Conservation (phyloP, 1,284 basidiomycete genomes). For the Rugosomyces carneus region DNA sequence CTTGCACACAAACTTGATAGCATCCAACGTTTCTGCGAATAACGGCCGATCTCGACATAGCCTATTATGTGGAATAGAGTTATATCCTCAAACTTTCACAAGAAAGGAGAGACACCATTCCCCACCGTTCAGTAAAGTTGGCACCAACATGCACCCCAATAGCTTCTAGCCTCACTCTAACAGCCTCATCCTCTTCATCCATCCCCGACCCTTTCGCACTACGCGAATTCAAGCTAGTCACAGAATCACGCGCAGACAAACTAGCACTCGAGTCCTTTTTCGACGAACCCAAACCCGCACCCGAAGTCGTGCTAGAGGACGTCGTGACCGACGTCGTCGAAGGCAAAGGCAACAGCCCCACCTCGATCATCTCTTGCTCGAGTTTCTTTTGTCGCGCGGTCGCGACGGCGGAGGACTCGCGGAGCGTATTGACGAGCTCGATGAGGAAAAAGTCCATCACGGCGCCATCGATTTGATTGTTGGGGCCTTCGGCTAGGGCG, state of each 20-base stretch:
- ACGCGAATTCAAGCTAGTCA: slow-evolving; percentile 39
- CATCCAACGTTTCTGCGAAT: slow-evolving; percentile 81
- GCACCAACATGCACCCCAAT: slow-evolving; percentile 87
- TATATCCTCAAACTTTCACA: no score
- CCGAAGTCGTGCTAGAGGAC: slow-evolving; percentile 17
- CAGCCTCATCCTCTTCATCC: slow-evolving; percentile 71
- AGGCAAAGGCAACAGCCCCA: slow-evolving; percentile 53
- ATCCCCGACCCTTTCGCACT: slow-evolving; percentile 23
- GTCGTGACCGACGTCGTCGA: no score
- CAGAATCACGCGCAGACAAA: slow-evolving; percentile 41
- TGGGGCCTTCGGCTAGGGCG: slow-evolving; percentile 55
- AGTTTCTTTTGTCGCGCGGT: slow-evolving; percentile 55
- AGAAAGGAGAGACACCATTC: no score
- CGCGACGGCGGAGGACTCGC: slow-evolving; percentile 66
- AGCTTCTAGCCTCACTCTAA: slow-evolving; percentile 66
- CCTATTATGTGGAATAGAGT: slow-evolving; percentile 33
- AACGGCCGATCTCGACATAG: slow-evolving; percentile 70
- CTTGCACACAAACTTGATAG: slow-evolving; percentile 94
- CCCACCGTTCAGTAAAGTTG: slow-evolving; percentile 82
- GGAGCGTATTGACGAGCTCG: slow-evolving; percentile 68
- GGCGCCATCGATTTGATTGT: slow-evolving; percentile 61
- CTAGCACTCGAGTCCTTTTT: slow-evolving; percentile 29
- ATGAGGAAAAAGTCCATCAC: slow-evolving; percentile 84
- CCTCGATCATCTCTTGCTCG: slow-evolving; percentile 70
- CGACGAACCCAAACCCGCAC: slow-evolving; percentile 33